phyloP scores from a whole-genome alignment of 1,284 basidiomycete species.

The Polyporus tsugae region DNA sequence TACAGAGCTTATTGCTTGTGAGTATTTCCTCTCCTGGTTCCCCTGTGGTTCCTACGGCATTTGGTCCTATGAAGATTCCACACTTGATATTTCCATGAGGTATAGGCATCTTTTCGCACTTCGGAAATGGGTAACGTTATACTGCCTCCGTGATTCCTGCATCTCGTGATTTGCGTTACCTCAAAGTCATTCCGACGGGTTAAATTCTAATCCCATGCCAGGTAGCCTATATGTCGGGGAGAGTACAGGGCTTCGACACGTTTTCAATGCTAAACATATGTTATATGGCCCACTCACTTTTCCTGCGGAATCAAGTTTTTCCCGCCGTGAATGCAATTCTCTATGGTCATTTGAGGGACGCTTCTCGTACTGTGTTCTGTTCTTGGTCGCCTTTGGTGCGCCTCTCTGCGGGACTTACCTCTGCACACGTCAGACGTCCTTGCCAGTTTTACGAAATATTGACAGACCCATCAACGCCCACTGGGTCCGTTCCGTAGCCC shows the following conservation, averaged over 20 bases:
- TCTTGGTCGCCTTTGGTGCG: too few relatives aligned
- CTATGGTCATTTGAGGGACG: background rate
- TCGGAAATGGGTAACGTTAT: background rate
- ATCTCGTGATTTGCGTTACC: background rate
- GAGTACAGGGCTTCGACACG: background rate
- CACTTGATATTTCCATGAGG: background rate
- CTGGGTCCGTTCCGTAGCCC: background rate
- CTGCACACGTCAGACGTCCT: too few relatives aligned
- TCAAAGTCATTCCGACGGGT: background rate
- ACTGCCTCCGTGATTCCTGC: background rate
- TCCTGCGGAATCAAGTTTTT: background rate
- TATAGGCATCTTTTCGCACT: background rate
- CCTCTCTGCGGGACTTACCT: too few relatives aligned
- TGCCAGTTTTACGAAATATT: too few relatives aligned
- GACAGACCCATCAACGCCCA: too few relatives aligned
- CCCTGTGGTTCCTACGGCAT: background rate
- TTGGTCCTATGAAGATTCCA: background rate
- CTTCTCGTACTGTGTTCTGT: too few relatives aligned
- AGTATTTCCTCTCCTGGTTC: slow-evolving; percentile 24
- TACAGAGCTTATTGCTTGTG: slow-evolving; percentile 46
- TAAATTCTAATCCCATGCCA: background rate
- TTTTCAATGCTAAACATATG: background rate
- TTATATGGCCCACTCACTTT: background rate
- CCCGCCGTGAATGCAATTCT: background rate
- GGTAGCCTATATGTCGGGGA: background rate